Base-by-base conservation (phyloP, 2,329 filamentous ascomycete genomes). In the Fusarium tuaranense region DNA sequence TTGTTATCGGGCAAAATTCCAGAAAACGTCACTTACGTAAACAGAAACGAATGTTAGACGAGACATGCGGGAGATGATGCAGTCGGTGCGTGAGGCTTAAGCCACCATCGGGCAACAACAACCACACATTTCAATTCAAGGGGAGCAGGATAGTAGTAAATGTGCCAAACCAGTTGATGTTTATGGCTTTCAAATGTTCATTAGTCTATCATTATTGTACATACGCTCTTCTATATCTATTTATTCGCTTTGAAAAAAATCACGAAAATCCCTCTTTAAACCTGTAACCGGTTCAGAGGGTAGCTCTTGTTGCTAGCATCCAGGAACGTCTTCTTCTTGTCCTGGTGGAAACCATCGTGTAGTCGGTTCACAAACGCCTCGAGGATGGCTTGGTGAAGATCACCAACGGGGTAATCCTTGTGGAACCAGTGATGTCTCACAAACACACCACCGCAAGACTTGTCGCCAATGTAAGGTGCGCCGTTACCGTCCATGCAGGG, bases 401-500 rank as follows among this genome's bases (percentile, higher is more conserved):
- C 62, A n/a, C 53, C 39, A 22, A 74, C 64, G 27, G 76, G 66
- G 1, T 30, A 41, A 39, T 77, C 59, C 70, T 78, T 77, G 60
- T 72, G 67, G 61, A 73, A 72, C 77, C 77, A 78, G 71, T 76
- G 69, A 63, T 78, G 77, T 27, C 74, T 66, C 53, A 78, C 59
- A 32, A 78, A 77, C n/a, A 70, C 63, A 22, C 76, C 76, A 41
- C 63, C 67, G 66, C 76, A 77, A 8, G 63, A 51, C 58, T 76
- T 68, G 55, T 71, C 73, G 55, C 73, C 68, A n/a, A 72, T 67
- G 67, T 71, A 68, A 2, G 75, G 72, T 7, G 69, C 63, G 25
- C 76, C 76, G 65, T 78, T 78, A 39, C 71, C 75, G 58, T 78
- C 76, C 48, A 67, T 70, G 63, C 76, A 78, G 22, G 69, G 66